Conservation (phyloP, 2,329 filamentous ascomycete genomes). For the Cordyceps cicadae region DNA sequence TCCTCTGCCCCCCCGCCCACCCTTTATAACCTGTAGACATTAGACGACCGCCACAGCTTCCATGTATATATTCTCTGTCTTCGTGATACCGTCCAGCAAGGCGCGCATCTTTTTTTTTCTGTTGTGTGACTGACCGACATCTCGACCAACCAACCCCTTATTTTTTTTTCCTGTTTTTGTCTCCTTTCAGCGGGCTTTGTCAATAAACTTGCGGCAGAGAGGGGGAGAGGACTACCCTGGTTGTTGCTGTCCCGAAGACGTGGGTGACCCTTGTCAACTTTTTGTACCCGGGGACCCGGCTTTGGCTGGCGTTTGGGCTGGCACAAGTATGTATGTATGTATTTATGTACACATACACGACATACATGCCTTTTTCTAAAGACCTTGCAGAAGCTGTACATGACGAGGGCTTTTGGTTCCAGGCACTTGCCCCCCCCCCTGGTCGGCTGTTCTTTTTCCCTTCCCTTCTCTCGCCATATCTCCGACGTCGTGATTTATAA, state of each 20-base stretch:
- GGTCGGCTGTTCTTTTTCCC: background rate
- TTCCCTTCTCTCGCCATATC: background rate
- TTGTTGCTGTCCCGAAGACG: background rate
- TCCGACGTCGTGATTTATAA: background rate
- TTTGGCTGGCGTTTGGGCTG: background rate
- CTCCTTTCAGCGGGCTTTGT: background rate
- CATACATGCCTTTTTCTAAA: background rate
- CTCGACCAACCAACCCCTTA: background rate
- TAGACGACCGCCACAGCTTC: too few species aligned
- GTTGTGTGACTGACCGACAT: background rate
- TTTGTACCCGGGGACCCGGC: background rate
- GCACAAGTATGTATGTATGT: too few species aligned
- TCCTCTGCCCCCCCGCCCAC: too few species aligned
- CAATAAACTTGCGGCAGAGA: background rate
- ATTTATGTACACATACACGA: too few species aligned
- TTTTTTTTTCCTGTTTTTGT: background rate
- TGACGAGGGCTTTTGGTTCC: background rate
- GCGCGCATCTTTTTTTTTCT: background rate
- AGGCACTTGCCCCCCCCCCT: background rate
- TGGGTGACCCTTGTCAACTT: background rate
- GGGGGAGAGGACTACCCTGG: too few species aligned
- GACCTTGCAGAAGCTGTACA: constrained; percentile 6
- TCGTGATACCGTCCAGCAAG: too few species aligned
- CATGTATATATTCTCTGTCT: too few species aligned
- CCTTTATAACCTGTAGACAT: too few species aligned